Evolutionary conservation across 257 asterid genomes (phyloP).

Genomic region (Nicotiana tomentosiformis): DNA sequence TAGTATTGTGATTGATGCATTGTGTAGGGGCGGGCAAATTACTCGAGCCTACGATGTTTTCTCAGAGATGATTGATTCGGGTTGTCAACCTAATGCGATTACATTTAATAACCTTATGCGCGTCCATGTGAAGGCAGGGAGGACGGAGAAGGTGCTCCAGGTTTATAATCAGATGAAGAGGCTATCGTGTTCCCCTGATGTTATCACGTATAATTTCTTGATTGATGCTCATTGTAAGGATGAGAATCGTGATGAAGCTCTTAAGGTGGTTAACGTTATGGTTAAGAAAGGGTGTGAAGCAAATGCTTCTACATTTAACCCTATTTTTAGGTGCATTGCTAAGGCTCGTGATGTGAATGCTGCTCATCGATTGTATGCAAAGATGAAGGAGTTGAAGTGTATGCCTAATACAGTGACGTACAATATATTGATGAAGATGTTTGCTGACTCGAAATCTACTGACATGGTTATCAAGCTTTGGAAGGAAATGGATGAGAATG

Average conservation of each 20-base stretch:
- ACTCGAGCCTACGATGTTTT: conserved; percentile 91
- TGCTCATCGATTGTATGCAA: conserved; percentile 61
- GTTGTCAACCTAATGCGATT: conserved; percentile 63
- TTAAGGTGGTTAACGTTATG: conserved; percentile 65
- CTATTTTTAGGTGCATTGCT: conserved; percentile 70
- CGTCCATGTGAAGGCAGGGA: conserved; percentile 85
- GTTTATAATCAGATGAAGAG: conserved; percentile 87
- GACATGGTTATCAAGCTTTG: conserved; percentile 88
- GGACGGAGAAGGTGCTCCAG: conserved; percentile 79
- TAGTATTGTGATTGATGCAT: conserved; percentile 73
- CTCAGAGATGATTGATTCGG: conserved; percentile 73
- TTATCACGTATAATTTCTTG: conserved; percentile 71
- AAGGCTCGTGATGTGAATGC: conserved; percentile 66
- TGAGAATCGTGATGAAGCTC: conserved; percentile 66
- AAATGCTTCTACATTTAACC: conserved; percentile 58
- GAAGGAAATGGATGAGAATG: conserved; percentile 72
- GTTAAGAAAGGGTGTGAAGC: conserved; percentile 59
- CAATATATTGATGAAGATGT: conserved; percentile 85
- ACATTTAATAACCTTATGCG: conserved; percentile 84
- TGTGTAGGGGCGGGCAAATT: conserved; percentile 84
- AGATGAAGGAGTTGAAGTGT: conserved; percentile 69
- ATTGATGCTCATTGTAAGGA: conserved; percentile 76
- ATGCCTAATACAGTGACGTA: conserved; percentile 64
- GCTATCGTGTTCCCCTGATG: conserved; percentile 63
- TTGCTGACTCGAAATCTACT: conserved; percentile 56